phyloP scores from a whole-genome alignment of 139 green algal species.

The Pseudopediastrum boryanum region DNA sequence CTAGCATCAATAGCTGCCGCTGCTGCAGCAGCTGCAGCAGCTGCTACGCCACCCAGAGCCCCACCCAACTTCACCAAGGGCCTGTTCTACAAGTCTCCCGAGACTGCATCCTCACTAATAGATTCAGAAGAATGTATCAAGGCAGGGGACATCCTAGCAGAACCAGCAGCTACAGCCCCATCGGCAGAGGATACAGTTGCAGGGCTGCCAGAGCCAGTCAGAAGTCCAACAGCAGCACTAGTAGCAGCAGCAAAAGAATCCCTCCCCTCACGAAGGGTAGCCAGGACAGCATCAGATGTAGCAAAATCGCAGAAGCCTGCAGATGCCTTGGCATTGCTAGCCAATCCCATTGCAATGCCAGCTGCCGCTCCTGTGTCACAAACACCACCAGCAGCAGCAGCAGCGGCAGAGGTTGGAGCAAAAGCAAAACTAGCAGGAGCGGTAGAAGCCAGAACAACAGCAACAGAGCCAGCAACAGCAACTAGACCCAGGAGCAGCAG shows the following conservation, averaged over 20 bases:
- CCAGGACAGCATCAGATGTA: too few species aligned
- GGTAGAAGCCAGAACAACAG: not conserved
- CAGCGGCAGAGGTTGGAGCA: not conserved
- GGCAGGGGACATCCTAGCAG: not conserved
- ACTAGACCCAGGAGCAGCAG: too few species aligned
- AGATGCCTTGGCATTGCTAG: too few species aligned
- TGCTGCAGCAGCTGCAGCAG: not conserved
- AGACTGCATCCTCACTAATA: not conserved
- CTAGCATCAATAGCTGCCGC: too few species aligned
- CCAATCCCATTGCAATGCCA: too few species aligned
- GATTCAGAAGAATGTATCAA: not conserved
- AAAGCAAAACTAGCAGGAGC: not conserved
- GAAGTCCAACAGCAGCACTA: not conserved
- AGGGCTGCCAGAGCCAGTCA: not conserved
- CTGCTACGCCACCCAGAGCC: not conserved
- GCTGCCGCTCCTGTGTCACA: too few species aligned
- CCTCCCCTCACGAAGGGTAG: too few species aligned
- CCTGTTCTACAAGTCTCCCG: too few species aligned
- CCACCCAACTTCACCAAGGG: not conserved
- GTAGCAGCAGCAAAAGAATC: too few species aligned
- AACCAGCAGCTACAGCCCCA: not conserved
- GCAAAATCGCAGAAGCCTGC: too few species aligned
- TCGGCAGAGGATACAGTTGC: not conserved
- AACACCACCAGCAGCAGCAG: conserved; percentile 3
- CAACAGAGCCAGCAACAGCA: not conserved